phyloP scores from a whole-genome alignment of 352 stramenopile species.

The Phytopythium mirpurense region DNA sequence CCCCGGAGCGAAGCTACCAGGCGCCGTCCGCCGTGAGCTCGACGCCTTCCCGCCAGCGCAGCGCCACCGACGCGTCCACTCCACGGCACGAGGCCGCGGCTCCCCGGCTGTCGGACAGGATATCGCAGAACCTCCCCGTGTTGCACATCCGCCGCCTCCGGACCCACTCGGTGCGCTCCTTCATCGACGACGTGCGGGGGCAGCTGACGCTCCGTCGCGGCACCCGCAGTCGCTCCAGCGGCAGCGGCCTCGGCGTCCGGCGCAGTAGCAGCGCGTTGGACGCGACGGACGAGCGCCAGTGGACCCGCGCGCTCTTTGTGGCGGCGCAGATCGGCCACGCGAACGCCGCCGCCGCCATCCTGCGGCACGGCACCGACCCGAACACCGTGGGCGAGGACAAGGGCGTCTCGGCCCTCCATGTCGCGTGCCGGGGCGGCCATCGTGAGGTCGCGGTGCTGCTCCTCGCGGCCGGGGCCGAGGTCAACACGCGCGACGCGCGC shows the following conservation, averaged over 20 bases:
- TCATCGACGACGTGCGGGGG: conserved; percentile 44
- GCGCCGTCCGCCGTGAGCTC: neutral
- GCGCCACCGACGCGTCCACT: neutral
- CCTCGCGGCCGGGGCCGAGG: conserved; percentile 34
- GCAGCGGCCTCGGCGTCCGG: neutral
- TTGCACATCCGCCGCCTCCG: conserved; percentile 25
- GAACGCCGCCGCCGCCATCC: conserved; percentile 36
- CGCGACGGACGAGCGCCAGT: conserved; percentile 28
- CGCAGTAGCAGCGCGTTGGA: neutral
- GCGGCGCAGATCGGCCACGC: conserved; percentile 42
- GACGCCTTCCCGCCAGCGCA: neutral
- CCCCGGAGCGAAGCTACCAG: neutral
- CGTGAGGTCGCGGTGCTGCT: conserved; percentile 39
- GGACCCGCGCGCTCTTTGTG: conserved; percentile 47
- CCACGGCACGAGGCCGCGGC: neutral
- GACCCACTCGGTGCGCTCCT: conserved; percentile 28
- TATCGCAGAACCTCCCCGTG: conserved; percentile 22
- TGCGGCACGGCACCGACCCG: conserved; percentile 33
- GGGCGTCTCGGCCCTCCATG: conserved; percentile 38
- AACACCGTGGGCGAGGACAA: conserved; percentile 33
- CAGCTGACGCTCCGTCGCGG: conserved; percentile 23
- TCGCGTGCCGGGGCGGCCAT: conserved; percentile 36
- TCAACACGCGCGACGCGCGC: conserved; percentile 28
- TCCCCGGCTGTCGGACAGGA: neutral
- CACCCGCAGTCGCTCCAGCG: neutral